Percentiles rank a stretch among this genome's conserved stretches.
Conservation (phyloP, 352 stramenopile genomes). For the Pythium insidiosum region DNA sequence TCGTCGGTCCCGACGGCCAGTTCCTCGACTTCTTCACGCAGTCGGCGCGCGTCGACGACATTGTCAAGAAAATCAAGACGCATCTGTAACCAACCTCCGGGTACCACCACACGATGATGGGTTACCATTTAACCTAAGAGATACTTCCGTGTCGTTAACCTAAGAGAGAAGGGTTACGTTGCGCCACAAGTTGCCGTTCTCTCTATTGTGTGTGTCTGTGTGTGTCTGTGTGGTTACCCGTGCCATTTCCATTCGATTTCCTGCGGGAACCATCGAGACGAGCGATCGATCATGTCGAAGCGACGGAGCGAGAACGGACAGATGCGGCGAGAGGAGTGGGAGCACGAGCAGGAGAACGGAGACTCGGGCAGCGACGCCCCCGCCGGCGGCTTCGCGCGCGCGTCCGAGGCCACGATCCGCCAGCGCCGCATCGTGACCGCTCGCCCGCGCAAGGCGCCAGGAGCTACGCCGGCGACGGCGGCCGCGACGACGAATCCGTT, state of each 20-base stretch:
- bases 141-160: too few relatives aligned
- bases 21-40: conserved; percentile 99
- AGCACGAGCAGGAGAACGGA: conserved; percentile 34
- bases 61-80: conserved; percentile 90
- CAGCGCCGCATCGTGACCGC: conserved; percentile 79
- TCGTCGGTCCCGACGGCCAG: conserved; percentile 93
- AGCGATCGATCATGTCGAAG: conserved; percentile 78
- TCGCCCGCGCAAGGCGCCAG: conserved; percentile 17
- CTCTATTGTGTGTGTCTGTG: too few relatives aligned
- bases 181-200: too few relatives aligned
- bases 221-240: too few relatives aligned
- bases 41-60: conserved; percentile 91
- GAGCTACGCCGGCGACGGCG: neutral
- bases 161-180: too few relatives aligned
- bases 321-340: conserved; percentile 82
- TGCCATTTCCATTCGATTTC: too few relatives aligned
- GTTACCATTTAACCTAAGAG: too few relatives aligned
- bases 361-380: conserved; percentile 17
- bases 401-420: conserved; percentile 54
- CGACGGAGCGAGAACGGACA: conserved; percentile 80
- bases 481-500: conserved; percentile 28
- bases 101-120: too few relatives aligned
- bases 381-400: conserved; percentile 61
- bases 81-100: conserved; percentile 32
- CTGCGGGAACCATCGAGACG: too few relatives aligned